Base-by-base conservation (phyloP, 2,329 filamentous ascomycete genomes). In the Fusarium sp. region DNA sequence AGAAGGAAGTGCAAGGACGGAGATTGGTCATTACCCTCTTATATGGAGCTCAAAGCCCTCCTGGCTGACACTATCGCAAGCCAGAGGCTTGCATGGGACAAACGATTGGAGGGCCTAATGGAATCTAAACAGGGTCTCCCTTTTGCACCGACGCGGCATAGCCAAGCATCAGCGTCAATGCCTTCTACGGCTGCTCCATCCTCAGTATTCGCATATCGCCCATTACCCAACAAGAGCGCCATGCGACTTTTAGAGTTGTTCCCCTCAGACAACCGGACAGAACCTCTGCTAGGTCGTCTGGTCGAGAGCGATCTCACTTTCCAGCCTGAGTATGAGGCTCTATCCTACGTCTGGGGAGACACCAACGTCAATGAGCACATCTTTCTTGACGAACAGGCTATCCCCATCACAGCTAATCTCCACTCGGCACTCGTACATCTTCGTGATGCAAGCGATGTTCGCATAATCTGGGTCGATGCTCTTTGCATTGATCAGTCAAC, bases 341-440 rank as follows among this genome's bases (percentile, higher is more conserved):
- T 72, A 0, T 72, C 70, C 1, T 73, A 72, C 2, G 70, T 73
- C 31, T 72, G 70, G 70, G 70, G 70, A 11, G 61, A 67, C 1
- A 31, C 14, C 27, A 0, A n/a, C 7, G 4, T 29, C 65, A 5
- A 38, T 4, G 16, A 55, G 3, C 2, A 61, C 5, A 72, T 72
- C 6, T 12, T 1, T 0, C 12, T 72, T 0, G 36, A 22, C 6
- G 69, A 31, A 1, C 31, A 29, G 2, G 44, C 61, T 0, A 10
- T 44, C 1, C 14, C 60, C 0, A 72, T 72, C 22, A 70, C 66
- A 0, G 31, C 61, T 1, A 72, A 73, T 12, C 33, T 72, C 2
- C 44, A 73, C 6, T 70, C 62, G 0, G 70, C 70, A 11, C 51
- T 72, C 0, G 27, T 38, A 3, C 70, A 72, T 4, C 61, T 72